Percentiles rank a stretch among this genome's conserved stretches.
phyloP scores from a whole-genome alignment of 2,329 filamentous ascomycete species.

The Venturia pyrina region DNA sequence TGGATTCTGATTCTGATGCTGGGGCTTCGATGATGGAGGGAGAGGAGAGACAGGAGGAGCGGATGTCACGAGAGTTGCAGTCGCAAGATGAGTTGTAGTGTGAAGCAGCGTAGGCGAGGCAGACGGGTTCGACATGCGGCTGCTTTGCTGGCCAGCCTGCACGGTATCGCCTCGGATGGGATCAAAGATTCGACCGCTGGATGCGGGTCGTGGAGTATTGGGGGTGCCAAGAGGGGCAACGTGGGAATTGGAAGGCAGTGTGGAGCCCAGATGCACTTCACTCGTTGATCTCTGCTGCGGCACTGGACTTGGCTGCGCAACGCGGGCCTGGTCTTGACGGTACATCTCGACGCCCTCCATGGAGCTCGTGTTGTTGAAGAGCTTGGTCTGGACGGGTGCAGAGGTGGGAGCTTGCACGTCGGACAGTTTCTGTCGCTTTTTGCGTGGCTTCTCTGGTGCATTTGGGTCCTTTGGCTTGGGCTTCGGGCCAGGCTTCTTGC shows the following conservation, averaged over 20 bases:
- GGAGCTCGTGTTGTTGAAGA: conserved; percentile 8
- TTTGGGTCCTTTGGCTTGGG: conserved; percentile 41
- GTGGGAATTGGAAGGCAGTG: conserved; percentile 6
- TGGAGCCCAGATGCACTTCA: conserved; percentile 16
- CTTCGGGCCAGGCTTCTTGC: conserved; percentile 57
- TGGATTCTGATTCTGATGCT: neutral
- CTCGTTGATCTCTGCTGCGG: conserved; percentile 12
- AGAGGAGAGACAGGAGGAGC: conserved; percentile 29
- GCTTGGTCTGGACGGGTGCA: conserved; percentile 11
- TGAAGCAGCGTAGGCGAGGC: conserved; percentile 86
- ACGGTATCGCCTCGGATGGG: conserved; percentile 61
- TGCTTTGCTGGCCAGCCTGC: conserved; percentile 33
- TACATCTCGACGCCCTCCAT: conserved; percentile 11
- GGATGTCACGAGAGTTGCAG: conserved; percentile 27
- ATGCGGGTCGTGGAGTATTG: conserved; percentile 35
- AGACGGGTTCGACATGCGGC: conserved; percentile 21
- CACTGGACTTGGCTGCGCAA: conserved; percentile 26
- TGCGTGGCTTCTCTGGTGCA: conserved; percentile 13
- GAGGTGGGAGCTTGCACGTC: conserved; percentile 7
- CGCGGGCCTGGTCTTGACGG: conserved; percentile 9
- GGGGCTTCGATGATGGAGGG: conserved; percentile 1
- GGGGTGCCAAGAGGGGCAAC: conserved; percentile 5
- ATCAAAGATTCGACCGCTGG: conserved; percentile 78
- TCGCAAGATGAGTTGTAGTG: conserved; percentile 45
- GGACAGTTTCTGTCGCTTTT: conserved; percentile 7